Conservation (phyloP, 768 basidiomycete genomes). For the Porpolomopsis calyptriformis region DNA sequence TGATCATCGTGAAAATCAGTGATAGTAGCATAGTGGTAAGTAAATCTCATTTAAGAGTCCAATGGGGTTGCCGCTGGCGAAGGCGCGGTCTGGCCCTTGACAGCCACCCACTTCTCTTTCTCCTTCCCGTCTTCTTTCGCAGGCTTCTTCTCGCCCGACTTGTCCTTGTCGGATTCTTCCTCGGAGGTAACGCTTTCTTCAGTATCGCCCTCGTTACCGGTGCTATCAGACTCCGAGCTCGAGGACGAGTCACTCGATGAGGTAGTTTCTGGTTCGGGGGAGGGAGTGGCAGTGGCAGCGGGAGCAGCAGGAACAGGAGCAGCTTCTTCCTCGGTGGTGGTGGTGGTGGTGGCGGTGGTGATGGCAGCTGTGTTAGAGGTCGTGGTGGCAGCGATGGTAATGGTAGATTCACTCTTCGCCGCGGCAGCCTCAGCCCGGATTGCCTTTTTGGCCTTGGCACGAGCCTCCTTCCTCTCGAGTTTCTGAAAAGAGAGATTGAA, state of each 20-base stretch:
- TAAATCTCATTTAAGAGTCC: conserved; percentile 14
- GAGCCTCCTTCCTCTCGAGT: conserved; percentile 43
- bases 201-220: conserved; percentile 59
- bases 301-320: background rate
- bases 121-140: conserved; percentile 15
- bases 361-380: too few species aligned
- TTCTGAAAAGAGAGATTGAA: conserved; percentile 29
- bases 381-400: too few species aligned
- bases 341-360: conserved; percentile 18
- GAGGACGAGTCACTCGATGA: conserved; percentile 26
- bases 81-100: conserved; percentile 39
- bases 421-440: conserved; percentile 25
- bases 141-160: conserved; percentile 21
- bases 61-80: conserved; percentile 13
- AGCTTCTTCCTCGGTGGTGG: conserved; percentile 22
- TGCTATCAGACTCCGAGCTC: conserved; percentile 52
- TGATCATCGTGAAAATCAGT: too few species aligned
- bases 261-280: conserved; percentile 14
- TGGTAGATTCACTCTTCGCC: conserved; percentile 29
- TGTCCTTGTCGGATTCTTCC: conserved; percentile 52
- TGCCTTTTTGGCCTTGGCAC: conserved; percentile 45
- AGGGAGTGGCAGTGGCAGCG: conserved; percentile 1
- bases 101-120: conserved; percentile 69
- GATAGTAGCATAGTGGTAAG: too few species aligned
- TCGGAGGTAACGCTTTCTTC: conserved; percentile 72